These are phyloP conservation scores for Diaporthe humulicola DNA, from an alignment of 2,329 filamentous ascomycete species.

Conservation along the genomic window DNA sequence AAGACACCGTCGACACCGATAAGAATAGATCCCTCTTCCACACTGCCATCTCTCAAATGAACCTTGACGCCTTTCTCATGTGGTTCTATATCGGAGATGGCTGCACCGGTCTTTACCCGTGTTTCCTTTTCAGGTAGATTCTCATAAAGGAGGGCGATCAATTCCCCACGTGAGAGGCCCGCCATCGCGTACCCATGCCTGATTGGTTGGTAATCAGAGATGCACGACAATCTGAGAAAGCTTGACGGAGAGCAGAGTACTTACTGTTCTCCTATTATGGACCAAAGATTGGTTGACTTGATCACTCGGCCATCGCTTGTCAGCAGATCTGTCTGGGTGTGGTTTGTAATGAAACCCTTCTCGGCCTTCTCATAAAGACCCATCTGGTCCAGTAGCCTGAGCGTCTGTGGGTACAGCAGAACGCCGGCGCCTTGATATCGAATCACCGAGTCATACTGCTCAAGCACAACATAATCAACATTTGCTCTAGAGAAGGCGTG, in stretches of 20 bases:
- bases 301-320: background rate
- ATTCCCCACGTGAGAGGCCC: background rate
- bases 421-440: background rate
- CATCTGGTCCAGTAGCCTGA: conserved; percentile 13
- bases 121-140: background rate
- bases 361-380: background rate
- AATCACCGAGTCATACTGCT: background rate
- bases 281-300: conserved; percentile 4
- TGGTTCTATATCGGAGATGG: background rate
- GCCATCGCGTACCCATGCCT: background rate
- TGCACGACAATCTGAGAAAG: background rate
- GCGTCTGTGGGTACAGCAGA: background rate
- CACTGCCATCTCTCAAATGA: background rate
- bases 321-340: background rate
- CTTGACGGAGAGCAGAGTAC: background rate
- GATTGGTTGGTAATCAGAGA: background rate
- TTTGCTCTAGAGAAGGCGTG: background rate
- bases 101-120: background rate
- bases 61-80: background rate
- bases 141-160: conserved; percentile 19
- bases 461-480: background rate
- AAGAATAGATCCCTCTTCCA: conserved; percentile 6
- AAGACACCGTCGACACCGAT: conserved; percentile 18
- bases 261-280: background rate
- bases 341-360: background rate